Base-by-base conservation (phyloP, 257 asterid genomes). In the Orobanche coerulescens region DNA sequence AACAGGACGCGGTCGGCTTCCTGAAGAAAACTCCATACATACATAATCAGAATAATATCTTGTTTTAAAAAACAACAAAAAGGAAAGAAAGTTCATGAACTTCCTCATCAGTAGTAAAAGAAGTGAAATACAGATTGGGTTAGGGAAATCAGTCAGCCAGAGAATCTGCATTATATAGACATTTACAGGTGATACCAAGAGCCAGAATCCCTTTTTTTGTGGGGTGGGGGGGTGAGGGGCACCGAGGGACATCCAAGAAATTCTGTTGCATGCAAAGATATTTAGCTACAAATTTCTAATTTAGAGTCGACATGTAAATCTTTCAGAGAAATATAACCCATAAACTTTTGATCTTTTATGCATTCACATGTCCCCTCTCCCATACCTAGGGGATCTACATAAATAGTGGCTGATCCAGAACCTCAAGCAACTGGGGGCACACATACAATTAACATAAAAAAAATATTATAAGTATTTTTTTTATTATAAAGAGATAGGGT, bases 1-100 rank as follows among this genome's bases (percentile, higher is more conserved):
- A 66, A 88, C 95, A 71, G 85, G 92, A 24, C 91, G 94, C 76
- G 92, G 90, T 50, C 80, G 78, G 74, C 81, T 84, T 61, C 94
- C 96, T 91, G 79, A 79, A 75, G 63, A 43, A 66, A 68, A 64
- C 37, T 64, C 76, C 56, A 65, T 22, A 67, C 28, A 69, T 56
- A 42, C 26, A 52, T 75, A 64, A 36, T 78, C 62, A 64, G 66
- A 54, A 12, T 75, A 67, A 66, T 61, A 60, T 44, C 53, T 67
- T 58, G 63, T 23, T 19, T 40, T 54, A 28, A 73, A 49, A 37
- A 50, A 28, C 56, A 58, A 24, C 40, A 50, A 40, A 62, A 42
- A 53, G 14, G 16, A 18, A 23, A 49, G 46, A 55, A 23, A 16
- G 23, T 14, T 39, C 64, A 42, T 24, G 8, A 46, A 59, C 51